Evolutionary conservation across 768 basidiomycete genomes (phyloP), one percentile per base, ranked within the genome.

Genomic region (Dendrothele bispora): DNA sequence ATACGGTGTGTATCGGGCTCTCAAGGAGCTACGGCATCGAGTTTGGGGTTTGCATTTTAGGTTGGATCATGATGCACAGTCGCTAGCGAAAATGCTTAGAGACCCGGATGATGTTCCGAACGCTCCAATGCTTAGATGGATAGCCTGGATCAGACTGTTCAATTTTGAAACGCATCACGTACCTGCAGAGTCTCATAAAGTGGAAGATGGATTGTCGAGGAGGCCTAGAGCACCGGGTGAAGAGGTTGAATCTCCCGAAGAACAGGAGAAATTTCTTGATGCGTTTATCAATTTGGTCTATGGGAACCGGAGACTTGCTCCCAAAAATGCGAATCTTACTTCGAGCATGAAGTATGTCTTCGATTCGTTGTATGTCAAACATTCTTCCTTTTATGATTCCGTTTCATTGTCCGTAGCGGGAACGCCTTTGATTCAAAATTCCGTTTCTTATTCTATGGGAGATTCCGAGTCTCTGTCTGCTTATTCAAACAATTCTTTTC

Each of bases 81-180:
- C 62, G 28, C 59, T 76, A 2, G 61, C 54, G 20, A 62, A 64
- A 7, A 73, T 71, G 71, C 48, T 74, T 3, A 61, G 60, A 20
- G 52, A 62, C 1, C 70, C 70, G 0, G 65, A 74, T 35, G 45
- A 69, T 1, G 55, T 59, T 3, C 69, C 70, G 0, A 70, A 67
- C 41, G 63, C 65, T 0, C 59, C 67, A 0, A 61, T 73, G 42
- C 66, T 69, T 17, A 41, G 64, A n/a, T 74, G 72, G 73, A 62
- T 75, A 2, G 29, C 54, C 5, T 68, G 60, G 28, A 65, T 73
- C 4, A 47, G 57, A 0, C 43, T 70, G 0, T 74, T 73, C 46
- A 52, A 70, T 34, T 74, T 74, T 43, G 53, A 55, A 17, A 48
- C 72, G 2, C 41, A 58, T 3, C 69, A 74, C 43, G 61, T 74